Evolutionary conservation across 228 moss, liverwort and hornwort genomes (phyloP), one percentile per base, ranked within the genome.

Genomic region (Sphagnum magellanicum): DNA sequence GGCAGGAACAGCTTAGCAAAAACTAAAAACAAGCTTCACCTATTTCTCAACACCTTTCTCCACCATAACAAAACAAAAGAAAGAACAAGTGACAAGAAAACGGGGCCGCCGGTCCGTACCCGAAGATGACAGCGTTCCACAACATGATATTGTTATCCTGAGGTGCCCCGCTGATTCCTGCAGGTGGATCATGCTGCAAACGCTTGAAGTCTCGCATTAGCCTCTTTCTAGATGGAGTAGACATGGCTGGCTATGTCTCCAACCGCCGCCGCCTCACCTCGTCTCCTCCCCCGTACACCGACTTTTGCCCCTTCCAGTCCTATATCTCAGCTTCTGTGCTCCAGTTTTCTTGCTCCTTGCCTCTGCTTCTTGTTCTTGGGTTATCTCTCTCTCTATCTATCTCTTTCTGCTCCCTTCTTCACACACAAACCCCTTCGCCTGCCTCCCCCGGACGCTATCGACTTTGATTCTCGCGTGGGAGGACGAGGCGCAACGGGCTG

Each of bases 141-240:
- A 98, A 85, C 98, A 98, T 98, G 80, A 98, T 98, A 72, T 98
- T 98, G 73, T 92, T 98, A 48, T 98, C 98, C 74, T 98, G 94
- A 32, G 98, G 98, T 8, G 98, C 98, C 53, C 98, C 98, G 70
- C 98, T 98, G 66, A 98, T 98, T 61, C 98, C 94, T 4, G 98
- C 92, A 8, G 98, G 98, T 0, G 98, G 94, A 77, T 93, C 98
- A 87, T 98, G 98, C 68, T 98, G 98, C 83, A 98, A 74, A 65
- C 98, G 98, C 90, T 92, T 98, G 77, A 98, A 98, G 90, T 98
- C 98, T 64, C 98, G 91, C 98, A 98, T 98, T 90, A 98, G 72
- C 72, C 98, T 74, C 79, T 98, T 98, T 4, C 98, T 84, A 48
- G 98, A 93, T 16, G 98, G 98, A 48, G 98, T 98, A 69, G 92